Conservation (phyloP, 768 basidiomycete species). For the Dentipellis fragilis region DNA sequence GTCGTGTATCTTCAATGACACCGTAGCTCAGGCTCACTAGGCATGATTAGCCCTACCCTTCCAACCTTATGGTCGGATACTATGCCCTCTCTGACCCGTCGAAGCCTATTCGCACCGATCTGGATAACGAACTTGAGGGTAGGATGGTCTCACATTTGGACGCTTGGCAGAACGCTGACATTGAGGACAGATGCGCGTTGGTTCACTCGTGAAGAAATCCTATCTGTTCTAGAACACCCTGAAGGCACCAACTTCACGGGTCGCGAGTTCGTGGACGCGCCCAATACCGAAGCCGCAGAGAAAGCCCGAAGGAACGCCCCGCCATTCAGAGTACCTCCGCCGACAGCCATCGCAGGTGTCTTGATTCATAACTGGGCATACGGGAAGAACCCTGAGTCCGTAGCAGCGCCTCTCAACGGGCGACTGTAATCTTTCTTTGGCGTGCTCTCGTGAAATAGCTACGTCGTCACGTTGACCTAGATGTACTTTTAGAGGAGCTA, state of each 20-base stretch:
- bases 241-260: slow-evolving; percentile 39
- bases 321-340: slow-evolving; percentile 66
- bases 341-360: slow-evolving; percentile 75
- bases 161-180: background rate
- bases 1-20: slow-evolving; percentile 9
- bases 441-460: too few relatives aligned
- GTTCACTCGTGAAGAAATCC: slow-evolving; percentile 72
- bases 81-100: slow-evolving; percentile 69
- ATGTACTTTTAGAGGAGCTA: too few relatives aligned
- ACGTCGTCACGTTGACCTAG: too few relatives aligned
- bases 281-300: slow-evolving; percentile 27
- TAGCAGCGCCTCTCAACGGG: slow-evolving; percentile 2
- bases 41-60: slow-evolving; percentile 66
- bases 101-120: slow-evolving; percentile 68
- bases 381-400: slow-evolving; percentile 29
- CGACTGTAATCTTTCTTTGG: slow-evolving; percentile 2
- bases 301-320: slow-evolving; percentile 15
- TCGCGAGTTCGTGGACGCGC: slow-evolving; percentile 41
- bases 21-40: too few relatives aligned
- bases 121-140: slow-evolving; percentile 96
- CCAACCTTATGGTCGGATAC: slow-evolving; percentile 86
- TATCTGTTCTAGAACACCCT: slow-evolving; percentile 47
- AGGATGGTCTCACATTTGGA: background rate
- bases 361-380: slow-evolving; percentile 77
- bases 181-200: slow-evolving; percentile 66